Evolutionary conservation across 2,329 filamentous ascomycete species (phyloP).

Genomic region (Emergomyces orientalis): DNA sequence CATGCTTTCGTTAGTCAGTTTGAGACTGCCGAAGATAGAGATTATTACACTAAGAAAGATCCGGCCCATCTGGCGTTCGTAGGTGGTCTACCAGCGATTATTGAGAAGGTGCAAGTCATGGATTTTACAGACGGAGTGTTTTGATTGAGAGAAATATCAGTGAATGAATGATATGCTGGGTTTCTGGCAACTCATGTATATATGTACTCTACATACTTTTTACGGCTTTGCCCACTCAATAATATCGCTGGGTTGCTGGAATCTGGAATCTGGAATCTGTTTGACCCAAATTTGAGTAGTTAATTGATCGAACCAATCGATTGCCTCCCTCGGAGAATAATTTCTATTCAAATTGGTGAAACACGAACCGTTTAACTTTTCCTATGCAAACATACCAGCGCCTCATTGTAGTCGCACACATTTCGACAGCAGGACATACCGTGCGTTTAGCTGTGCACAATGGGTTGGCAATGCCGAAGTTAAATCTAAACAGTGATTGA

Average conservation of each 20-base stretch:
- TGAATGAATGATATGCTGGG: neutral
- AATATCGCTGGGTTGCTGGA: neutral
- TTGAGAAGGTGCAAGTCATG: slow-evolving; percentile 30
- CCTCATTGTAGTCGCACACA: neutral
- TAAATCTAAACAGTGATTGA: neutral
- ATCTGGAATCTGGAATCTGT: neutral
- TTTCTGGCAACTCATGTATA: neutral
- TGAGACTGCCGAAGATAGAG: slow-evolving; percentile 51
- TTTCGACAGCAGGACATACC: neutral
- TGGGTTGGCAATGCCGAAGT: neutral
- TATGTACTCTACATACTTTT: neutral
- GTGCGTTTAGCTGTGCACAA: neutral
- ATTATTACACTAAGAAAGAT: slow-evolving; percentile 60
- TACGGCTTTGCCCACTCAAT: neutral
- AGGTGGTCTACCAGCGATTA: slow-evolving; percentile 28
- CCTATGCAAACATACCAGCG: neutral
- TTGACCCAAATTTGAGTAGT: neutral
- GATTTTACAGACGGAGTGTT: slow-evolving; percentile 27
- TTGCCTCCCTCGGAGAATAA: neutral
- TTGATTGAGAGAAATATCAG: slow-evolving; percentile 8
- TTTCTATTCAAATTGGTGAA: neutral
- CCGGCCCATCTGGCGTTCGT: slow-evolving; percentile 54
- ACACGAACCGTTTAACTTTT: neutral
- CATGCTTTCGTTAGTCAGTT: slow-evolving; percentile 65
- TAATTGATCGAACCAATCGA: neutral